These are phyloP conservation scores for Candida stauntonica DNA, from an alignment of 805 yeast species.

Conservation along the genomic window DNA sequence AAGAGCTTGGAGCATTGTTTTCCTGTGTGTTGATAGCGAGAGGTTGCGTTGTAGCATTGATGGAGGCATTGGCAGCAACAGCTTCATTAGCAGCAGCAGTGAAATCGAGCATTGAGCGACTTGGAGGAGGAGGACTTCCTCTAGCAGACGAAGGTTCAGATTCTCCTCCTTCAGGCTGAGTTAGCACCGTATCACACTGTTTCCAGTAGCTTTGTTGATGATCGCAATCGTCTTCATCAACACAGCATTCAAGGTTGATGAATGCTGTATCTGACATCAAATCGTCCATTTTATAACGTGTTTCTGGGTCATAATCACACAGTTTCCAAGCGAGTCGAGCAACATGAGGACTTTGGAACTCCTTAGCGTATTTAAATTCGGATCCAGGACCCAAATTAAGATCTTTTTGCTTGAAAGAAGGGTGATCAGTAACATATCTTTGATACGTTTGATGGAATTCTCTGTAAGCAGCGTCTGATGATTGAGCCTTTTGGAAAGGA, in stretches of 20 bases:
- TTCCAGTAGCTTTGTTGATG: conserved; percentile 7
- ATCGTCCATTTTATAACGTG: conserved; percentile 50
- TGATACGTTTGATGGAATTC: conserved; percentile 51
- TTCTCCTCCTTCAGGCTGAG: conserved; percentile 1
- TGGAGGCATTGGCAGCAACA: no score
- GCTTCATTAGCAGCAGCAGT: no score
- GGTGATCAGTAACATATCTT: conserved; percentile 35
- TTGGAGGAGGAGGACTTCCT: conserved; percentile 12
- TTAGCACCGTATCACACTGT: conserved; percentile 4
- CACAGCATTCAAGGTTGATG: conserved; percentile 51
- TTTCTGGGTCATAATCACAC: conserved; percentile 54
- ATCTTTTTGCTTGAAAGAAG: conserved; percentile 43
- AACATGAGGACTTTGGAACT: conserved; percentile 52
- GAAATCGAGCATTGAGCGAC: conserved; percentile 27
- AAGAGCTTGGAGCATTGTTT: background rate
- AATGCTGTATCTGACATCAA: conserved; percentile 66
- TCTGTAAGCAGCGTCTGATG: conserved; percentile 46
- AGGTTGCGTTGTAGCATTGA: no score
- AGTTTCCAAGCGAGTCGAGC: conserved; percentile 72
- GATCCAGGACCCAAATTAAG: conserved; percentile 60
- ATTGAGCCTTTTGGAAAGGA: conserved; percentile 54
- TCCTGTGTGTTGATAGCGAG: no score
- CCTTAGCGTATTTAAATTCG: conserved; percentile 67
- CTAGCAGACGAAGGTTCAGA: conserved; percentile 5
- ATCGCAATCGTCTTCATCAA: conserved; percentile 37